These are phyloP conservation scores for Paradendryphiella salina DNA, from an alignment of 2,329 filamentous ascomycete species.

Conservation along the genomic window DNA sequence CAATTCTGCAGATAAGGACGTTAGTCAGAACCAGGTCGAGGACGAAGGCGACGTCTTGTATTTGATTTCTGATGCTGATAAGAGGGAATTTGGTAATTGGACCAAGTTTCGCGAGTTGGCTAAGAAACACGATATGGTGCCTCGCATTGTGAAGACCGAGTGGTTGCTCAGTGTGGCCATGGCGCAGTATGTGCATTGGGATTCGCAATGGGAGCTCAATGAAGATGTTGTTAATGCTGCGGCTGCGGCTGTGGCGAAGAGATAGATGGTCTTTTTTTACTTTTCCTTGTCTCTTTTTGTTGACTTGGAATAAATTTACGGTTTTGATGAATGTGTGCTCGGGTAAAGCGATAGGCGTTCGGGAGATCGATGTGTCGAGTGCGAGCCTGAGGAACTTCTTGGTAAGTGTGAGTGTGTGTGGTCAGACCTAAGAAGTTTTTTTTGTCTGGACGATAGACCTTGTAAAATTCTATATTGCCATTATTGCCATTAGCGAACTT, in stretches of 20 bases:
- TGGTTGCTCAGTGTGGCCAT: conserved; percentile 91
- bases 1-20: conserved; percentile 31
- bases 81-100: conserved; percentile 76
- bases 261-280: conserved; percentile 9
- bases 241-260: conserved; percentile 1
- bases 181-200: conserved; percentile 70
- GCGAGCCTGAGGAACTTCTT: neutral
- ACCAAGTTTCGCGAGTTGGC: conserved; percentile 79
- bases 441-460: no score
- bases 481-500: no score
- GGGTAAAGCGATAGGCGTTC: conserved; percentile 26
- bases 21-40: conserved; percentile 65
- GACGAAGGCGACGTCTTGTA: conserved; percentile 64
- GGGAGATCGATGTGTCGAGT: neutral
- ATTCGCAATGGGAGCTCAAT: conserved; percentile 40
- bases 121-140: conserved; percentile 73
- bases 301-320: conserved; percentile 2
- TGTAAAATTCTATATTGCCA: no score
- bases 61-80: conserved; percentile 69
- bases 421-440: no score
- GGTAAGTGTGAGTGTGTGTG: no score
- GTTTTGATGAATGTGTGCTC: conserved; percentile 3
- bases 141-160: conserved; percentile 79
- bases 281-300: neutral
- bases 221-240: conserved; percentile 37